Evolutionary conservation across 306 rosid genomes (phyloP).

Genomic region (Morella rubra): DNA sequence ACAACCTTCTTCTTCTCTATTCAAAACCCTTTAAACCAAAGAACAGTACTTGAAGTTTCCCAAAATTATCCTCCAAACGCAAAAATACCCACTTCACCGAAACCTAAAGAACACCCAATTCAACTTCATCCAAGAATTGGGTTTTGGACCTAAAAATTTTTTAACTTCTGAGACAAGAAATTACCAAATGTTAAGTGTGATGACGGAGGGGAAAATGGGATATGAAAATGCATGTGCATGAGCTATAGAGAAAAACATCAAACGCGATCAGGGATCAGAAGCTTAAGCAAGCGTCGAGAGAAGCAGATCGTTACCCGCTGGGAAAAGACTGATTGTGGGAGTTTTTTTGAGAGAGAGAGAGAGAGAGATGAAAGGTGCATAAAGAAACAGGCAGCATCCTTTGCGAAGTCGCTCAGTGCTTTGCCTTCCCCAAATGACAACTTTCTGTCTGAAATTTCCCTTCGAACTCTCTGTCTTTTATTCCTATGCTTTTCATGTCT

Average conservation of each 20-base stretch:
- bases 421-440: neutral
- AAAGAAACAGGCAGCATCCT: neutral
- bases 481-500: too few species aligned
- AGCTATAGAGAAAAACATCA: neutral
- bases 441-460: neutral
- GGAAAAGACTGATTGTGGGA: constrained; percentile 1
- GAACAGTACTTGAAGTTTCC: neutral
- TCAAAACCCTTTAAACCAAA: neutral
- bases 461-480: neutral
- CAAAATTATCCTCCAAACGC: neutral
- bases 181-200: neutral
- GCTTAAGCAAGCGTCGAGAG: neutral
- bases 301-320: constrained; percentile 24
- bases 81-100: neutral
- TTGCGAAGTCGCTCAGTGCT: neutral
- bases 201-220: neutral
- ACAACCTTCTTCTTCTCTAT: constrained; percentile 4
- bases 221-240: neutral
- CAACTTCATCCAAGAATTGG: neutral
- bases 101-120: constrained; percentile 2
- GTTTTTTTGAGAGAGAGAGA: neutral
- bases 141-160: neutral
- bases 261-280: neutral
- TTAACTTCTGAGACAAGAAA: neutral
- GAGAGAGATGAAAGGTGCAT: neutral